These are phyloP conservation scores for Elaeis guineensis DNA, from an alignment of 176 grass and related monocot genomes.

Conservation along the genomic window DNA sequence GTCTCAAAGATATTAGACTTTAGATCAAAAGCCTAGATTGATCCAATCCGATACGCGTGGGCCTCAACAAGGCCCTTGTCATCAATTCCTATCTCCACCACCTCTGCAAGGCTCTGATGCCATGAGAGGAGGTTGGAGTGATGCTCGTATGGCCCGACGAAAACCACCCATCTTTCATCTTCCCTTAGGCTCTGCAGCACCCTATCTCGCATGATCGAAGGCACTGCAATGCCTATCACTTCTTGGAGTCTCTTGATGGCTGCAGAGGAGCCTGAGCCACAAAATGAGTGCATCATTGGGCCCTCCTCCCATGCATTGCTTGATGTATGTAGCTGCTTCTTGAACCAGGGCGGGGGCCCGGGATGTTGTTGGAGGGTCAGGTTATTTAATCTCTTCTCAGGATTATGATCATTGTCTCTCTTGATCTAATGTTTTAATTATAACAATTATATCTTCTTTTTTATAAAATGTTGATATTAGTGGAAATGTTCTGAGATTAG, in stretches of 20 bases:
- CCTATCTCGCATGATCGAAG: constrained; percentile 22
- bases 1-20: no score
- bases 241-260: constrained; percentile 85
- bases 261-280: constrained; percentile 51
- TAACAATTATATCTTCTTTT: no score
- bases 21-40: no score
- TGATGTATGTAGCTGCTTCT: constrained; percentile 51
- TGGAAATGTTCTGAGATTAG: no score
- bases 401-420: no score
- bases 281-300: constrained; percentile 46
- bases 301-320: constrained; percentile 57
- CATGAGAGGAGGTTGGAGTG: constrained; percentile 88
- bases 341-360: no score
- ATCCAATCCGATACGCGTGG: no score
- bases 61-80: no score
- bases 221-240: constrained; percentile 36
- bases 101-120: constrained; percentile 60
- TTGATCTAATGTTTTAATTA: no score
- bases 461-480: no score
- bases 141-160: constrained; percentile 74
- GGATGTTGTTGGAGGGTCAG: no score
- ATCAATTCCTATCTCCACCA: constrained; percentile 58
- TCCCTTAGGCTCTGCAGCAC: constrained; percentile 19
- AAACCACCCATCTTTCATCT: constrained; percentile 71
- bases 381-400: no score